Evolutionary conservation across 2,329 filamentous ascomycete genomes (phyloP).

Genomic region (Stemphylium vesicarium): DNA sequence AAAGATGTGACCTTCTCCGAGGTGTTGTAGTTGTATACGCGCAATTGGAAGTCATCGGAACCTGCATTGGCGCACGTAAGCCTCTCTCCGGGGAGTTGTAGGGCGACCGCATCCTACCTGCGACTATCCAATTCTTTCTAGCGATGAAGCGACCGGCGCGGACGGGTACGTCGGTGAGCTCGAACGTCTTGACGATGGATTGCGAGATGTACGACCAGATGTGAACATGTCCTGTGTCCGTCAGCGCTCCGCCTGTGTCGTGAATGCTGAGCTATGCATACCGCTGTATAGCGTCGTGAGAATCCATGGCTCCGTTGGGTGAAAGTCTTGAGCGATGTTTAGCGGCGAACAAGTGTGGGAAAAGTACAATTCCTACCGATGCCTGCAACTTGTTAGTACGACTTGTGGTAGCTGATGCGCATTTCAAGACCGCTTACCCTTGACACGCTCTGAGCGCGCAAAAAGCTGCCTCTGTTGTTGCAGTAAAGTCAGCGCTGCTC

Average conservation of each 20-base stretch:
- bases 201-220: slow-evolving; percentile 88
- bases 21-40: slow-evolving; percentile 96
- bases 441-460: slow-evolving; percentile 92
- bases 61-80: slow-evolving; percentile 38
- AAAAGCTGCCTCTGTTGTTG: slow-evolving; percentile 76
- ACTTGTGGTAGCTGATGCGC: slow-evolving; percentile 5
- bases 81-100: not conserved
- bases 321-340: slow-evolving; percentile 78
- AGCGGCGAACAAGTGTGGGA: slow-evolving; percentile 16
- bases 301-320: slow-evolving; percentile 92
- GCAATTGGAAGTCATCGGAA: slow-evolving; percentile 85
- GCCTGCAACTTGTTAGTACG: slow-evolving; percentile 40
- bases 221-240: slow-evolving; percentile 83
- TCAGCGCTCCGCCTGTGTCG: slow-evolving; percentile 30
- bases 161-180: slow-evolving; percentile 97
- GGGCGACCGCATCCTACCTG: slow-evolving; percentile 60
- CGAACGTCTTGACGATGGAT: slow-evolving; percentile 97
- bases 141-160: slow-evolving; percentile 95
- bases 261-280: slow-evolving; percentile 50
- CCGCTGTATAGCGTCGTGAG: slow-evolving; percentile 96
- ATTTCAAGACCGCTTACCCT: slow-evolving; percentile 51
- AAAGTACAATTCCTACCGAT: slow-evolving; percentile 38
- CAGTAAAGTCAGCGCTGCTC: slow-evolving; percentile 48
- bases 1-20: slow-evolving; percentile 98
- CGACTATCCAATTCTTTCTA: slow-evolving; percentile 98